Base-by-base conservation (phyloP, 495 filamentous ascomycete genomes). In the Aspergillus haitiensis region DNA sequence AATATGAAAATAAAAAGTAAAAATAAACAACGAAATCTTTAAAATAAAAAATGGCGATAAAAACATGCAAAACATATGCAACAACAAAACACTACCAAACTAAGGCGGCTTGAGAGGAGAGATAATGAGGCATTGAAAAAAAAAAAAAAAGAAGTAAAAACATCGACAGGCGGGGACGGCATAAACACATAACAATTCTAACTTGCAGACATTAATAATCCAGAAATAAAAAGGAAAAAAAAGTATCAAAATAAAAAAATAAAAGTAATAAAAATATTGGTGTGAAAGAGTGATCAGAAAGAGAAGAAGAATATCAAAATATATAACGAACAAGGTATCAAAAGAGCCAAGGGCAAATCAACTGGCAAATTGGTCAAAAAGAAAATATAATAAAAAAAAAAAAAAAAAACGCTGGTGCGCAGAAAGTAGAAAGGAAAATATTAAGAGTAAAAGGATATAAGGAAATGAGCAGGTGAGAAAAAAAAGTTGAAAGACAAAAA, bases 121-220 rank as follows among this genome's bases (percentile, higher is more conserved):
- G 12, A 37, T 9, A 57, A 37, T 27, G 21, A 27, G 21, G 21
- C 21, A 27, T 27, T 27, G 13, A 49, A 34, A 52, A 50, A 11
- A 51, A 40, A 42, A 50, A 51, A 50, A 11, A 51, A 40, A 42
- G 45, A 51, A 56, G 31, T n/a, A 47, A 61, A 52, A 58, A 57
- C 45, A 55, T 45, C 35, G 57, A 64, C 56, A 65, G 52, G 67
- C 59, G 59, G 67, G 67, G 64, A 70, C 54, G 52, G 48, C 63
- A 63, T 65, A 60, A 61, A 67, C 61, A 61, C 64, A 70, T 65
- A 59, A 64, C 52, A 45, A 65, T 54, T 67, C 65, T 64, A 68
- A 64, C 54, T 53, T 39, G 56, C 60, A 63, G 47, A 61, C 52
- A 64, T 62, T 64, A 69, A 65, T 27, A 27, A 27, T 27, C 21